Conservation (phyloP, 2,329 filamentous ascomycete species). For the Colletotrichum spaethianum region DNA sequence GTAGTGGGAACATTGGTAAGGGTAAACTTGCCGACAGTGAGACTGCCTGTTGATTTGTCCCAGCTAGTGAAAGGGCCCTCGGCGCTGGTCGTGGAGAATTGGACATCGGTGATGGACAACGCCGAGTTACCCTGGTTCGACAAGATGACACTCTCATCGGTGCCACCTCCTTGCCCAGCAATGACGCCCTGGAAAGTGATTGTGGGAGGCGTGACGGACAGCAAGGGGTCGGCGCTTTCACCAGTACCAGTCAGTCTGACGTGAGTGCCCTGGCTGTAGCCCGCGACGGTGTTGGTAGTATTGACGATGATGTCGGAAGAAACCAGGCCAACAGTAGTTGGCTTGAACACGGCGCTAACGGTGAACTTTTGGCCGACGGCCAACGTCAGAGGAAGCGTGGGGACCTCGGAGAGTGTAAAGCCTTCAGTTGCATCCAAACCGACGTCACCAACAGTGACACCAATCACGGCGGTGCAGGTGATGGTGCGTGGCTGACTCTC, state of each 20-base stretch:
- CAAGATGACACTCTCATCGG: conserved; percentile 61
- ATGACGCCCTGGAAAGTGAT: conserved; percentile 66
- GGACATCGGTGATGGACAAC: conserved; percentile 60
- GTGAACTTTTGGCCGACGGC: conserved; percentile 56
- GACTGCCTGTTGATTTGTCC: conserved; percentile 52
- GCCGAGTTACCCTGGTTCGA: conserved; percentile 63
- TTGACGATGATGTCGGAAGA: conserved; percentile 63
- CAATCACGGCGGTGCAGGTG: conserved; percentile 64
- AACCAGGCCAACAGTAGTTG: conserved; percentile 61
- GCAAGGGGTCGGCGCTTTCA: conserved; percentile 59
- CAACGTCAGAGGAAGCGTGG: conserved; percentile 50
- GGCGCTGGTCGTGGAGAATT: conserved; percentile 59
- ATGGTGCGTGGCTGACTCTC: conserved; percentile 50
- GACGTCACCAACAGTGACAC: conserved; percentile 57
- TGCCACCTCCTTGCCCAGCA: conserved; percentile 56
- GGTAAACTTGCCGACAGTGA: conserved; percentile 63
- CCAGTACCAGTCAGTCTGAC: conserved; percentile 65
- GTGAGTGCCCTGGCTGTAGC: conserved; percentile 62
- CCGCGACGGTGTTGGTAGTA: conserved; percentile 61
- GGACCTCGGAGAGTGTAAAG: conserved; percentile 54
- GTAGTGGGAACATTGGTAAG: conserved; percentile 61
- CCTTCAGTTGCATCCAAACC: conserved; percentile 51
- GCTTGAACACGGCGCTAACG: conserved; percentile 61
- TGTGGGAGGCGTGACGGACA: conserved; percentile 62
- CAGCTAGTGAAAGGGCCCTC: conserved; percentile 61